Evolutionary conservation across 805 yeast species (phyloP).

Genomic region (Nakazawaea sp.): DNA sequence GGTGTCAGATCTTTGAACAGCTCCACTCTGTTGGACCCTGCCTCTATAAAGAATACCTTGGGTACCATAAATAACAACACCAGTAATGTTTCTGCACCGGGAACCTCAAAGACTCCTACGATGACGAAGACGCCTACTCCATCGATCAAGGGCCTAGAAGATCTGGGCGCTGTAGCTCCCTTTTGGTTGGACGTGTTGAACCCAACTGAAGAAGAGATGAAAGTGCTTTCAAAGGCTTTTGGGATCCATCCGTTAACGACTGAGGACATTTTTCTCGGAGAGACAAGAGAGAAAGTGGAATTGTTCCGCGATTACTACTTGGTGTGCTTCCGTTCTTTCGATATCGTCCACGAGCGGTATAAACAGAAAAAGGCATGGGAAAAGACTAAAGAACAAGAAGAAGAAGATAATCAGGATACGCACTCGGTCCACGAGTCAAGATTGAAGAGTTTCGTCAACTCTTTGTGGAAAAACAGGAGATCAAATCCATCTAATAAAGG

Average conservation of each 20-base stretch:
- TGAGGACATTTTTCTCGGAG: slow-evolving; percentile 90
- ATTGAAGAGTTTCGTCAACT: neutral
- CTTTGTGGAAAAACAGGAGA: slow-evolving; percentile 15
- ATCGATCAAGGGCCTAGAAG: slow-evolving; percentile 9
- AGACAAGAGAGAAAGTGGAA: slow-evolving; percentile 93
- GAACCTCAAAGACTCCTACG: slow-evolving; percentile 8
- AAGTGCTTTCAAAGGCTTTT: slow-evolving; percentile 80
- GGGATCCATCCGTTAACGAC: slow-evolving; percentile 96
- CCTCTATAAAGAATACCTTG: slow-evolving; percentile 3
- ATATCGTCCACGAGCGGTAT: slow-evolving; percentile 68
- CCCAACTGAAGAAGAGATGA: slow-evolving; percentile 97
- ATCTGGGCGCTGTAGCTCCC: slow-evolving; percentile 37
- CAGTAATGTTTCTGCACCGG: slow-evolving; percentile 9
- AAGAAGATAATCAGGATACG: slow-evolving; percentile 1
- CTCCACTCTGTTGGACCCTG: neutral
- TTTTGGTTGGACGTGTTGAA: slow-evolving; percentile 92
- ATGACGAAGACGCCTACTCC: slow-evolving; percentile 20
- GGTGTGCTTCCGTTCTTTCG: slow-evolving; percentile 82
- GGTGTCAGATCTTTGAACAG: neutral
- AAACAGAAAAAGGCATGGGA: slow-evolving; percentile 42
- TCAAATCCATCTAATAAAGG: neutral
- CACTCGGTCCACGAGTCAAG: neutral
- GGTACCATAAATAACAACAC: slow-evolving; percentile 11
- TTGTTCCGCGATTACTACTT: slow-evolving; percentile 85
- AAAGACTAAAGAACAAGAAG: slow-evolving; percentile 1